phyloP scores from a whole-genome alignment of 2,329 filamentous ascomycete genomes.

The Magnaporthiopsis rhizophila region DNA sequence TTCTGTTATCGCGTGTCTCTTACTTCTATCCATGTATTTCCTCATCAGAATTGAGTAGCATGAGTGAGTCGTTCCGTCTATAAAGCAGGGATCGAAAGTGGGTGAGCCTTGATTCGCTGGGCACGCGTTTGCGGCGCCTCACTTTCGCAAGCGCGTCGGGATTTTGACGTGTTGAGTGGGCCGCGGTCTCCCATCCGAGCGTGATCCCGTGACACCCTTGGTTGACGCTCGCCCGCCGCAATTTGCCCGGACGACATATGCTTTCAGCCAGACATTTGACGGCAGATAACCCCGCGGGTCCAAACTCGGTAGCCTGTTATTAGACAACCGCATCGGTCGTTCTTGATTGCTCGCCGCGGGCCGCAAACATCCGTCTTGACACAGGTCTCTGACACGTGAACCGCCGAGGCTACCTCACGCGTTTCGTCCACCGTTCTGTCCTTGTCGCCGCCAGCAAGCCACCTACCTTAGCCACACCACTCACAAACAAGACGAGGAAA shows the following conservation, averaged over 20 bases:
- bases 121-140: background rate
- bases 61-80: background rate
- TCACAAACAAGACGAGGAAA: background rate
- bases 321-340: background rate
- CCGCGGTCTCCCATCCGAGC: conserved; percentile 5
- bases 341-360: background rate
- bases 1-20: background rate
- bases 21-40: too few species aligned
- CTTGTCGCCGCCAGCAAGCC: background rate
- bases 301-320: background rate
- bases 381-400: background rate
- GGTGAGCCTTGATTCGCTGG: background rate
- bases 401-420: background rate
- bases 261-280: background rate
- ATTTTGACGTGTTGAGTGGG: background rate
- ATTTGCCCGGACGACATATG: background rate
- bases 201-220: conserved; percentile 16
- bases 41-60: background rate
- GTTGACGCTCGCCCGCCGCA: background rate
- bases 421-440: background rate
- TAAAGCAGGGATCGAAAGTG: background rate
- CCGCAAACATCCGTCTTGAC: background rate
- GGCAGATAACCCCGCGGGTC: background rate
- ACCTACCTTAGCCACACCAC: background rate
- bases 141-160: background rate